Evolutionary conservation across 495 filamentous ascomycete genomes (phyloP).

Genomic region (Aeminium ludgeri): DNA sequence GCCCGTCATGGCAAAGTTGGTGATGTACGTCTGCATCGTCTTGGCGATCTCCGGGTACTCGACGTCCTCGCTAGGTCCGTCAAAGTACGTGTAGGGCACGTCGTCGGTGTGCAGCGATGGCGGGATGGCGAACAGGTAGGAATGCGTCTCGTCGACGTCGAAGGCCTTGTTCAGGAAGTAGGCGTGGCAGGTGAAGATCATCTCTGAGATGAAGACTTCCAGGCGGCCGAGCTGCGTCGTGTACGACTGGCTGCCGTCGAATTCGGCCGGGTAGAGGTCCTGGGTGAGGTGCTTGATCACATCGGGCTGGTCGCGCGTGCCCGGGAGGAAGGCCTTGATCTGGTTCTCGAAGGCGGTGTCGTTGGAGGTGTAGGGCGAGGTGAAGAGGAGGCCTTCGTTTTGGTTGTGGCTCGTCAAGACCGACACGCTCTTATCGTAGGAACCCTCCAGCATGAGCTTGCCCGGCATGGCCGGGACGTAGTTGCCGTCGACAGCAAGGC

Average conservation of each 20-base stretch:
- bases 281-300: constrained; percentile 24
- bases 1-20: constrained; percentile 36
- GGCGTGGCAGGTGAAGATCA: constrained; percentile 36
- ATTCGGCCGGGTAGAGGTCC: constrained; percentile 28
- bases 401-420: constrained; percentile 41
- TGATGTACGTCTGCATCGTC: constrained; percentile 43
- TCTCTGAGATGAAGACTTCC: constrained; percentile 24
- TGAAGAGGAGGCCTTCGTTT: constrained; percentile 34
- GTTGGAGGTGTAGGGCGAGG: constrained; percentile 23
- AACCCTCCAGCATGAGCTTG: constrained; percentile 37
- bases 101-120: constrained; percentile 40
- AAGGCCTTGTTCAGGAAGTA: constrained; percentile 30
- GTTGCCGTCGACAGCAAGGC: constrained; percentile 40
- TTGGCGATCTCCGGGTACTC: constrained; percentile 32
- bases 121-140: constrained; percentile 44
- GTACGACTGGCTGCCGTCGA: constrained; percentile 30
- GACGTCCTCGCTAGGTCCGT: constrained; percentile 27
- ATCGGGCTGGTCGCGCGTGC: constrained; percentile 11
- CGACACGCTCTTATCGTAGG: constrained; percentile 36
- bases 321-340: constrained; percentile 17
- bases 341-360: constrained; percentile 20
- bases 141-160: constrained; percentile 35
- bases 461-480: constrained; percentile 41
- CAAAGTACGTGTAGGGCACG: constrained; percentile 31
- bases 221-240: constrained; percentile 25